A percentile compares a stretch with the other conserved stretches of the same genome.
phyloP scores from a whole-genome alignment of 345 rosid species.

The Citrus sinensis region DNA sequence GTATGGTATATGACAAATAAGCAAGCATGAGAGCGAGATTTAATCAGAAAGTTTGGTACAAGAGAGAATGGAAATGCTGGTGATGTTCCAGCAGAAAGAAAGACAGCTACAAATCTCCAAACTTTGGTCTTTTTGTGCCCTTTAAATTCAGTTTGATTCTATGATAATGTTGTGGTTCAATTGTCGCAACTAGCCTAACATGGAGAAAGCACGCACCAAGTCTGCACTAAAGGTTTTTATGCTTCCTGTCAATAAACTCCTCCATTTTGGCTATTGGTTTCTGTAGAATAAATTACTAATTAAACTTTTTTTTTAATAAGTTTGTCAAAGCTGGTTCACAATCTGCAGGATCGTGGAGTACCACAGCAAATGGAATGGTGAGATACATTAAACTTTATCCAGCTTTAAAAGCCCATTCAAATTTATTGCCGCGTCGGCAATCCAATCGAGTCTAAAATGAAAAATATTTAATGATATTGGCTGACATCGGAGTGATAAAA shows the following conservation, averaged over 20 bases:
- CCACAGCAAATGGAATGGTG: conserved; percentile 58
- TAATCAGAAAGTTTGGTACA: conserved; percentile 86
- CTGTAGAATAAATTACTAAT: background rate
- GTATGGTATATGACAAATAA: conserved; percentile 22
- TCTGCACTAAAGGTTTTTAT: conserved; percentile 56
- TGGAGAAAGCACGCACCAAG: conserved; percentile 68
- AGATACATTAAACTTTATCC: conserved; percentile 16
- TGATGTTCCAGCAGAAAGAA: conserved; percentile 67
- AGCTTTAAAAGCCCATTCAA: background rate
- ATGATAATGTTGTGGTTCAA: background rate
- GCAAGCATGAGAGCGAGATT: conserved; percentile 60
- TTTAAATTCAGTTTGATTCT: conserved; percentile 42
- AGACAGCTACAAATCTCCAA: conserved; percentile 77
- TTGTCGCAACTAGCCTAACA: conserved; percentile 1
- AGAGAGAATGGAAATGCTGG: conserved; percentile 29
- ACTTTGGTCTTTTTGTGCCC: conserved; percentile 29
- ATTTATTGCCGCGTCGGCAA: background rate
- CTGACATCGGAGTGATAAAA: too few species aligned
- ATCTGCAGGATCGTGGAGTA: conserved; percentile 40
- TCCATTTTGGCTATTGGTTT: background rate
- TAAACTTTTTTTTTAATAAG: conserved; percentile 16
- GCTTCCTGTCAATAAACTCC: background rate
- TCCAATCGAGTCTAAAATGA: background rate
- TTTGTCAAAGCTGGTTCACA: conserved; percentile 45
- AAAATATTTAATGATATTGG: too few species aligned